Evolutionary conservation across 495 filamentous ascomycete genomes (phyloP), one percentile per base, ranked within the genome.

Genomic region (Choiromyces venosus): DNA sequence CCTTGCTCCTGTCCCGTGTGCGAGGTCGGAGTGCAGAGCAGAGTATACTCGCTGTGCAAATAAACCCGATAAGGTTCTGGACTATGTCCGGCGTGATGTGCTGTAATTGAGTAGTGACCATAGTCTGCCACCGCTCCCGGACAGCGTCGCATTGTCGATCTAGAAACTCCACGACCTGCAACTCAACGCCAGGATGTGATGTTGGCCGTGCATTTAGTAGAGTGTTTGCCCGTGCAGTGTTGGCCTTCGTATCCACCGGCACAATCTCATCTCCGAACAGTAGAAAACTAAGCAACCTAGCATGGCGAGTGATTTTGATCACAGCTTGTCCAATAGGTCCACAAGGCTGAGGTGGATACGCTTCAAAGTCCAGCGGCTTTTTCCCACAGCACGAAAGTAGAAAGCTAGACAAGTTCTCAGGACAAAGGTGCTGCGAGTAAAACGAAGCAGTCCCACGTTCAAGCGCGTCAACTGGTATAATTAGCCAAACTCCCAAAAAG

Each of bases 51-150:
- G 82, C 75, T 61, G 84, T 82, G 75, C 83, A 86, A 68, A 85
- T 83, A 39, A 85, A 86, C 61, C 72, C 78, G 37, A 79, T 79
- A 44, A 86, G 70, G 37, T 87, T 85, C 56, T 87, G 84, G 68
- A 87, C 71, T 64, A 84, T 81, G 67, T 86, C 86, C 21, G 81
- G 72, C 36, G 84, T 86, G 7, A 87, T 77, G 75, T 86, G 83
- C 44, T 83, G 82, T 52, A 83, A 83, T 68, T 81, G 84, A 10
- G 83, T 83, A 65, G 81, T 80, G 33, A 73, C 81, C 56, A 87
- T 76, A 25, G 80, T 68, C 56, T 82, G 74, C 85, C 85, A 87
- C n/a, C 77, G 71, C 56, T 86, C 85, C 7, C 83, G 72, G 61
- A 87, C 85, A 2, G 67, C 44, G 25, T 86, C 84, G 3, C 83